These are phyloP conservation scores for Coffea canephora DNA, from an alignment of 257 asterid species.

Conservation along the genomic window DNA sequence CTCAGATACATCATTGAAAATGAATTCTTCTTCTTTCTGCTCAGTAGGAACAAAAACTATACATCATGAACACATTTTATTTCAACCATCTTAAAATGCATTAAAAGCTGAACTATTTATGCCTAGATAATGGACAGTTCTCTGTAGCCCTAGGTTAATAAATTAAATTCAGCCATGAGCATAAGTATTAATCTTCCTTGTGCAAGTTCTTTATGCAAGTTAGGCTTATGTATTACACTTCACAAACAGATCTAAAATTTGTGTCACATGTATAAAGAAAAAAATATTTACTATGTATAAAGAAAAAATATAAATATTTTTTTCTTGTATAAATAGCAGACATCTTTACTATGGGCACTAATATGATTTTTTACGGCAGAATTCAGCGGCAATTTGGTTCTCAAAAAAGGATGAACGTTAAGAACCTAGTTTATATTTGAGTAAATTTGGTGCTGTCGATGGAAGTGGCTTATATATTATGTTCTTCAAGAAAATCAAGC, in stretches of 20 bases:
- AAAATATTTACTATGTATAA: neutral
- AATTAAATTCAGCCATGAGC: neutral
- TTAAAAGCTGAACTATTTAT: neutral
- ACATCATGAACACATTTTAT: neutral
- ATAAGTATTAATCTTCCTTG: neutral
- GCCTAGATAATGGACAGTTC: neutral
- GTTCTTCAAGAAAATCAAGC: neutral
- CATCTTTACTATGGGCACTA: neutral
- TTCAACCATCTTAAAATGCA: neutral
- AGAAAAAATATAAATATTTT: no score
- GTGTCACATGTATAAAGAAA: neutral
- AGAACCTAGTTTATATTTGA: neutral
- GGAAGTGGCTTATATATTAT: neutral
- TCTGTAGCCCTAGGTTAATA: neutral
- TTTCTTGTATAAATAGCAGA: neutral
- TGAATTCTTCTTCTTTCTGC: conserved; percentile 79
- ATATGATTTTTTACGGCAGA: neutral
- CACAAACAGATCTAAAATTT: neutral
- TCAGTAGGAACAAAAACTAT: conserved; percentile 14
- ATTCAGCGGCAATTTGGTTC: neutral
- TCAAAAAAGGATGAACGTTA: neutral
- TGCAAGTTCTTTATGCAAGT: neutral
- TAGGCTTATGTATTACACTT: neutral
- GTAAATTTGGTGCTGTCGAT: neutral
- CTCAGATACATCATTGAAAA: conserved; percentile 55